Evolutionary conservation across 2,329 filamentous ascomycete species (phyloP).

Genomic region (Alternaria sp.): DNA sequence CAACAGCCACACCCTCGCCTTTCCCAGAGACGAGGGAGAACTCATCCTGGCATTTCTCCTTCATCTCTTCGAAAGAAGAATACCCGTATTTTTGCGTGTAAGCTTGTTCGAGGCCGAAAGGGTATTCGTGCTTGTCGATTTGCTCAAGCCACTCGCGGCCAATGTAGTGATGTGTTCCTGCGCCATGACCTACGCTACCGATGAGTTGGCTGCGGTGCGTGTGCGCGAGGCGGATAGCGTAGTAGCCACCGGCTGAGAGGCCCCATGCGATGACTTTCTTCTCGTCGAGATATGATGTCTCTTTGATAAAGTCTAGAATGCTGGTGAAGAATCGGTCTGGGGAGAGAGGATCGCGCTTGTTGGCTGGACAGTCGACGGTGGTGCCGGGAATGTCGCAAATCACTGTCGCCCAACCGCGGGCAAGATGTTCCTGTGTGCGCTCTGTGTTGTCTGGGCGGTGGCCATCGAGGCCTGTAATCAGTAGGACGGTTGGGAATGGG

Average conservation of each 20-base stretch:
- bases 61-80: constrained; percentile 52
- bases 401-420: constrained; percentile 59
- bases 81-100: constrained; percentile 58
- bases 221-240: constrained; percentile 65
- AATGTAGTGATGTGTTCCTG: constrained; percentile 67
- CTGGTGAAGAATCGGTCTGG: constrained; percentile 63
- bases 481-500: constrained; percentile 61
- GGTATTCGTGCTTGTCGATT: constrained; percentile 65
- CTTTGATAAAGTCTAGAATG: constrained; percentile 62
- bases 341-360: constrained; percentile 56
- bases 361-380: constrained; percentile 62
- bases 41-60: constrained; percentile 57
- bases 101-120: constrained; percentile 63
- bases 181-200: constrained; percentile 63
- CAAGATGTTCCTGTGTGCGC: constrained; percentile 57
- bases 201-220: constrained; percentile 61
- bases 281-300: constrained; percentile 57
- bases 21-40: constrained; percentile 64
- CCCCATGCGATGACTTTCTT: constrained; percentile 63
- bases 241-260: constrained; percentile 67
- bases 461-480: constrained; percentile 67
- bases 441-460: constrained; percentile 61
- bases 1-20: constrained; percentile 56
- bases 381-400: constrained; percentile 67
- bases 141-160: constrained; percentile 62